Base-by-base conservation (phyloP, 768 basidiomycete genomes). In the Pholiota molesta region DNA sequence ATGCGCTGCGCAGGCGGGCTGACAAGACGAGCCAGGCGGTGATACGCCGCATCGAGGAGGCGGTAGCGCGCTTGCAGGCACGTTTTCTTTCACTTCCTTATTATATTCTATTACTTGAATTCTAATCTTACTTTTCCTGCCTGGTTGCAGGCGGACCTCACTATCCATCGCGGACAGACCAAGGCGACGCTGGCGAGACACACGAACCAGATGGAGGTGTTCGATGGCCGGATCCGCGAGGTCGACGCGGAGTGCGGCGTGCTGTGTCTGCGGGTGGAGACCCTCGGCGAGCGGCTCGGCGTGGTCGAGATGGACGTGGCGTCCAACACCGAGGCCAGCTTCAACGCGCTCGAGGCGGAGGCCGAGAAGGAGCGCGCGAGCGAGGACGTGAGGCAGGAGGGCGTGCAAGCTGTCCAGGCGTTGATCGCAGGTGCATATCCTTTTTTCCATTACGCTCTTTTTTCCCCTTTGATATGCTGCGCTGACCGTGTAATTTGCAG, bases 401-500 rank as follows among this genome's bases (percentile, higher is more conserved):
- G 72, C 62, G 73, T 80, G 13, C 63, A 71, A 16, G 75, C 73
- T 6, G 68, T 85, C 59, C 72, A 69, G 28, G 73, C 68, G 42
- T 68, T 85, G 9, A 74, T 83, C 11, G 73, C 74, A 39, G 84
- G 86, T 85, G 64, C 52, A 74, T 65, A 17, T 56, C 35, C 11
- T n/a, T 53, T 5, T 49, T 35, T 11, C 52, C n/a, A n/a, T n/a
- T n/a, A n/a, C n/a, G 26, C 26, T 26, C 26, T 26, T 4, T 4
- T 56, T 40, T 42, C 3, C 6, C 3, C 26, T 26, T 26, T 21
- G 84, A 85, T 63, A 79, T 85, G 79, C 74, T 73, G 55, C 84
- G 60, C 79, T 87, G 72, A 74, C 74, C 37, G 73, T 72, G 21
- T 82, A 83, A 65, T 71, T 86, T 47, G 77, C 79, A 10, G 75